phyloP scores from a whole-genome alignment of 2,329 filamentous ascomycete species.

The Clathrospora elynae region DNA sequence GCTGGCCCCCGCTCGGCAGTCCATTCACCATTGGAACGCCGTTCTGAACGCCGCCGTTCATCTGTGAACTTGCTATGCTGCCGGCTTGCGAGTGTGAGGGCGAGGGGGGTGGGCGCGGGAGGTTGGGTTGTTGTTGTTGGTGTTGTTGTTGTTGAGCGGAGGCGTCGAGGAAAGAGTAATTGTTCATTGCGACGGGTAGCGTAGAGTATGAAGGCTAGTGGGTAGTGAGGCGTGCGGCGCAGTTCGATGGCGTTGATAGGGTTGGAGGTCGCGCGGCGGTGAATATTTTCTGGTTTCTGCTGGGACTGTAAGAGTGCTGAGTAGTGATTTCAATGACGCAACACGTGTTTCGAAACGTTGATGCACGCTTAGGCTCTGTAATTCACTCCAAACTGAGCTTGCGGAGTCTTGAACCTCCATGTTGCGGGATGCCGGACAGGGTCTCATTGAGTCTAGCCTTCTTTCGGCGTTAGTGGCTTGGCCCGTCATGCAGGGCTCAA shows the following conservation, averaged over 20 bases:
- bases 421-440: constrained; percentile 5
- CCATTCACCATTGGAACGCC: constrained; percentile 49
- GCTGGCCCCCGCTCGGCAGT: constrained; percentile 47
- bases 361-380: no score
- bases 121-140: constrained; percentile 12
- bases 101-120: constrained; percentile 43
- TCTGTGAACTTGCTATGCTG: constrained; percentile 29
- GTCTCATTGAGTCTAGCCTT: constrained; percentile 3
- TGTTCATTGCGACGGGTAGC: constrained; percentile 39
- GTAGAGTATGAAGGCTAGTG: constrained; percentile 17
- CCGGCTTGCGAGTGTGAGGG: constrained; percentile 36
- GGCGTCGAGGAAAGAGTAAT: constrained; percentile 45
- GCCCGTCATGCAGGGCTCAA: neutral
- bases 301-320: constrained; percentile 9
- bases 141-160: constrained; percentile 21
- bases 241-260: constrained; percentile 9
- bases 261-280: no score
- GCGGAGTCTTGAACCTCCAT: neutral
- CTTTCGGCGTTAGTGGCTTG: constrained; percentile 9
- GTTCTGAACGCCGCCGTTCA: constrained; percentile 40
- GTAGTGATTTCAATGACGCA: no score
- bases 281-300: constrained; percentile 8
- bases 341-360: no score
- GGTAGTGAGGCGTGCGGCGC: constrained; percentile 18
- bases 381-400: no score